phyloP scores from a whole-genome alignment of 768 basidiomycete genomes.

The Rhizopogon rudus region DNA sequence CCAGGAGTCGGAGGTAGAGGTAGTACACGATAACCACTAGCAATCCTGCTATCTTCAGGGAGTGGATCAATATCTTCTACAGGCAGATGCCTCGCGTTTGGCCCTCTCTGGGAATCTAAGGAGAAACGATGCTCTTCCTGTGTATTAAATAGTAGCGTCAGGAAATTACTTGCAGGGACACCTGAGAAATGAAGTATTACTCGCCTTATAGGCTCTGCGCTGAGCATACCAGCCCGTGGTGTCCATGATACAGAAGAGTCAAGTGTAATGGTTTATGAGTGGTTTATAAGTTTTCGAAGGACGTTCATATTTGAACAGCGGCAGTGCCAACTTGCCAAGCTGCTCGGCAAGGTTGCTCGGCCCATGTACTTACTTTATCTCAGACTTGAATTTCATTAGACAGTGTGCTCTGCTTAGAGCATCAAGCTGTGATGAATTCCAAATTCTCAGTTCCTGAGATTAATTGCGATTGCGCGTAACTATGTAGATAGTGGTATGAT shows the following conservation, averaged over 20 bases:
- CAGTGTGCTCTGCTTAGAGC: too few species aligned
- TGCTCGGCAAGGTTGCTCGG: too few species aligned
- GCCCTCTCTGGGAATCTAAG: conserved; percentile 30
- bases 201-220: conserved; percentile 53
- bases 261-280: neutral
- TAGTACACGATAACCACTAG: conserved; percentile 48
- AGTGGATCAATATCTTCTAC: conserved; percentile 57
- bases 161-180: neutral
- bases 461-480: neutral
- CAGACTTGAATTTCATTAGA: neutral
- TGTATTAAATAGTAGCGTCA: conserved; percentile 10
- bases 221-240: conserved; percentile 73
- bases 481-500: neutral
- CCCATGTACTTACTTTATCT: neutral
- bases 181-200: conserved; percentile 6
- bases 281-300: too few species aligned
- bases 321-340: neutral
- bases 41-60: conserved; percentile 45
- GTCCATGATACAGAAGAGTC: conserved; percentile 47
- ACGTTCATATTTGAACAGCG: neutral
- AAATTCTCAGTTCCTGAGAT: neutral
- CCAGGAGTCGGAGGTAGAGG: conserved; percentile 31
- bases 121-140: conserved; percentile 27
- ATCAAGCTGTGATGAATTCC: too few species aligned
- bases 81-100: conserved; percentile 48